Evolutionary conservation across 768 basidiomycete genomes (phyloP).

Genomic region (Amanita pallidorosea): DNA sequence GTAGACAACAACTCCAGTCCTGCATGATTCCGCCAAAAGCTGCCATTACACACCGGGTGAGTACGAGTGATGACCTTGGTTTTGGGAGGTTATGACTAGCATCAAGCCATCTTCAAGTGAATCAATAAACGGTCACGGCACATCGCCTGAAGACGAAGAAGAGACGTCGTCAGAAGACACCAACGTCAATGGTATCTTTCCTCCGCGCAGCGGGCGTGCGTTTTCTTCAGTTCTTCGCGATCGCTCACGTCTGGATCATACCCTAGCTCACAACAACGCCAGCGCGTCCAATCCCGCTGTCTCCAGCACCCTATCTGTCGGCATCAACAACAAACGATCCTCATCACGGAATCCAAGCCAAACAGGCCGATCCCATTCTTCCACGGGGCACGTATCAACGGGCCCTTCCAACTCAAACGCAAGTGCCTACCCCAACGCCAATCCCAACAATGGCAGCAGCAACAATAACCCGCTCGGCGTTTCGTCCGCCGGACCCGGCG

Average conservation of each 20-base stretch:
- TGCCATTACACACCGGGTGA: conserved; percentile 41
- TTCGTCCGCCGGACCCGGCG: background rate
- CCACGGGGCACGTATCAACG: background rate
- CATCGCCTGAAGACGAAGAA: conserved; percentile 43
- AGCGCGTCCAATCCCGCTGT: conserved; percentile 7
- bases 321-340: conserved; percentile 15
- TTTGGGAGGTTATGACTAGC: conserved; percentile 8
- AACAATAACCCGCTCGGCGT: background rate
- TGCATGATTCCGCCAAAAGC: conserved; percentile 27
- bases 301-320: conserved; percentile 14
- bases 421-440: background rate
- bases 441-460: background rate
- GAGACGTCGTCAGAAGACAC: conserved; percentile 46
- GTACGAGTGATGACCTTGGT: conserved; percentile 13
- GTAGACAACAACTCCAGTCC: conserved; percentile 37
- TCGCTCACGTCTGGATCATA: conserved; percentile 35
- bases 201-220: conserved; percentile 50
- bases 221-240: conserved; percentile 73
- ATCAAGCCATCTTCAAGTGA: conserved; percentile 58
- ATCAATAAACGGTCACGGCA: conserved; percentile 40
- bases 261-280: conserved; percentile 21
- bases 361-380: conserved; percentile 22
- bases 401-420: too few species aligned
- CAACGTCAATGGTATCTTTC: conserved; percentile 41
- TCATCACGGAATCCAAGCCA: conserved; percentile 11